Evolutionary conservation across 805 yeast species (phyloP), one percentile per base, ranked within the genome.

Genomic region (Candida yuanshanica): DNA sequence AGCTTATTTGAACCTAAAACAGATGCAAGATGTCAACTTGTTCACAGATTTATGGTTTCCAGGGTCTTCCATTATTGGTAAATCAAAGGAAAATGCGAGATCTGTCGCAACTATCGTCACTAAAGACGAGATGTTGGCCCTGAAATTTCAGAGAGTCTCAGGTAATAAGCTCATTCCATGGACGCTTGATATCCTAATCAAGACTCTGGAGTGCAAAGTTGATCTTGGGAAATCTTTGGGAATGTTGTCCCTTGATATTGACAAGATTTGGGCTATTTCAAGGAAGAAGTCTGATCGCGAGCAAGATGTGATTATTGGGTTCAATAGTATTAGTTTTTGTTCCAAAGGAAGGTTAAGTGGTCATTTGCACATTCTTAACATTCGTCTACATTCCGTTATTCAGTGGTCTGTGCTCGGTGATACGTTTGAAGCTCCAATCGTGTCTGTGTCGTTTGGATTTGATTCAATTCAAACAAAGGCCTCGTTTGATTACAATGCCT

Each of bases 161-260:
- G 67, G 78, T 0, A 74, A 86, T 0, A 68, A 74, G 20, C 78
- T 90, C 0, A 65, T 87, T 35, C 93, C 96, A 0, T 84, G 95
- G 86, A 70, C 77, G 13, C 58, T 83, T 23, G 76, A 82, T 10
- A 58, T 84, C 21, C 63, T 78, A 10, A 60, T 90, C 4, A 53
- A 68, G 0, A 75, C 77, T 42, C 62, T 81, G 2, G 58, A 64
- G 0, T 71, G 82, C 5, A 71, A 68, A 23, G 77, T 87, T 18
- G 95, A 89, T 50, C 69, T 91, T 45, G 98, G 98, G 0, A 83
- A 84, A 33, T 78, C 96, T 0, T 63, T 91, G 27, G 97, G 98
- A 16, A 69, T 75, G 12, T 58, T 85, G 35, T 64, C 70, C 2
- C 60, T 86, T 7, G 59, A 59, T 0, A 47, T 86, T 20, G 83